phyloP scores from a whole-genome alignment of 768 basidiomycete species.

The Suillus bovinus region DNA sequence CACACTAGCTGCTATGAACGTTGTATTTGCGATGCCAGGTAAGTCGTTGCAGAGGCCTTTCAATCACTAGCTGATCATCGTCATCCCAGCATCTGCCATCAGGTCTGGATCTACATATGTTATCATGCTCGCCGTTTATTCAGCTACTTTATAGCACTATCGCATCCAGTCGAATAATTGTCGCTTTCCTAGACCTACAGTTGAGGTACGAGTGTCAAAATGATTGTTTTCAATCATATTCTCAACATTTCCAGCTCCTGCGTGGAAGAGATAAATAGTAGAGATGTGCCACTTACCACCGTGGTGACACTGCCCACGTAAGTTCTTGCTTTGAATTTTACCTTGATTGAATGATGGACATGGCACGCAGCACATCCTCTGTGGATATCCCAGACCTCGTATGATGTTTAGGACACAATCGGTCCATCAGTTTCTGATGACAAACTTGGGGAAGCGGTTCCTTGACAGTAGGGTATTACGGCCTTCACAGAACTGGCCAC shows the following conservation, averaged over 20 bases:
- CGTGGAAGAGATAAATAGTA: not conserved
- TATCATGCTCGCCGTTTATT: not conserved
- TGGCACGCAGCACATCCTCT: not conserved
- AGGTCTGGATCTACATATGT: not conserved
- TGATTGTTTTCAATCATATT: not conserved
- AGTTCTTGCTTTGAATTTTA: not conserved
- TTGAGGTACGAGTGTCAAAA: not conserved
- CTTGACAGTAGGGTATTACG: not conserved
- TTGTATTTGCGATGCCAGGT: not conserved
- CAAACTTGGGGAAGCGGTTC: too few species aligned
- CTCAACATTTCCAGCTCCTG: not conserved
- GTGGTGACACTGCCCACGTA: not conserved
- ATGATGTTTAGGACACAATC: not conserved
- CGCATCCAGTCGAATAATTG: conserved; percentile 3
- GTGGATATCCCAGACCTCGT: too few species aligned
- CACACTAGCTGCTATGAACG: not conserved
- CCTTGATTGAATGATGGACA: not conserved
- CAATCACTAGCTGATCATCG: not conserved
- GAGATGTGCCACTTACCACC: not conserved
- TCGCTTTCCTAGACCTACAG: not conserved
- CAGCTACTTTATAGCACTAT: not conserved
- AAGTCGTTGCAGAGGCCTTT: not conserved
- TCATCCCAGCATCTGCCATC: not conserved
- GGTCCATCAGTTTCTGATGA: not conserved
- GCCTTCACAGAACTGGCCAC: too few species aligned